phyloP scores from a whole-genome alignment of 1,284 basidiomycete genomes.

The Coniferiporia sulphurascens region DNA sequence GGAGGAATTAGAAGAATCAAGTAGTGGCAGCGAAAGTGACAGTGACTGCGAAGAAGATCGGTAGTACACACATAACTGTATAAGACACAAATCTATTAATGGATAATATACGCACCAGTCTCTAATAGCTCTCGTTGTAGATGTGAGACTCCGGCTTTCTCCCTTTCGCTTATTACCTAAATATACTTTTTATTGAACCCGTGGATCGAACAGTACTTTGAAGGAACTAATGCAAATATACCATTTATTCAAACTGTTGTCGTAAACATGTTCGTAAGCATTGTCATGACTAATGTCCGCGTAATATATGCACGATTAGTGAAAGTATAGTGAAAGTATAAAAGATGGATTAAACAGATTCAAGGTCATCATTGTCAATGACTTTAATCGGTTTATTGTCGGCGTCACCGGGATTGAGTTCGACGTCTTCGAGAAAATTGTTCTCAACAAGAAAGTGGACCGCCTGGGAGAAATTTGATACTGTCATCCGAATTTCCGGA shows the following conservation, averaged over 20 bases:
- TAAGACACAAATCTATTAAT: neutral
- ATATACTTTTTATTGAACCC: too few relatives aligned
- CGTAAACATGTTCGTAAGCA: too few relatives aligned
- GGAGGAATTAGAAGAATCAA: conserved; percentile 38
- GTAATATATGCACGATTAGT: too few relatives aligned
- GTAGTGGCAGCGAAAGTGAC: conserved; percentile 24
- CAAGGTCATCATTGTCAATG: conserved; percentile 30
- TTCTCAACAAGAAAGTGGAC: conserved; percentile 93
- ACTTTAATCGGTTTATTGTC: conserved; percentile 65
- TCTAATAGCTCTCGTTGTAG: neutral
- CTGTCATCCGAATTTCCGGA: conserved; percentile 85
- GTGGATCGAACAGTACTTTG: neutral
- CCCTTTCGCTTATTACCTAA: too few relatives aligned
- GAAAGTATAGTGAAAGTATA: too few relatives aligned
- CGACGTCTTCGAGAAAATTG: conserved; percentile 81
- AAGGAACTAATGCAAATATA: neutral
- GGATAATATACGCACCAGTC: neutral
- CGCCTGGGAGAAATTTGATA: conserved; percentile 91
- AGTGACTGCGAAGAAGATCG: conserved; percentile 26
- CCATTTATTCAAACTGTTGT: too few relatives aligned
- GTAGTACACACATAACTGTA: neutral
- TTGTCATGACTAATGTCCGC: too few relatives aligned
- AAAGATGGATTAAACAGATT: conserved; percentile 5
- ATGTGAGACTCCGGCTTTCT: too few relatives aligned
- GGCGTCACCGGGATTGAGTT: conserved; percentile 77